These are phyloP conservation scores for Fusarium lateritium DNA, from an alignment of 2,329 filamentous ascomycete genomes.

Conservation along the genomic window DNA sequence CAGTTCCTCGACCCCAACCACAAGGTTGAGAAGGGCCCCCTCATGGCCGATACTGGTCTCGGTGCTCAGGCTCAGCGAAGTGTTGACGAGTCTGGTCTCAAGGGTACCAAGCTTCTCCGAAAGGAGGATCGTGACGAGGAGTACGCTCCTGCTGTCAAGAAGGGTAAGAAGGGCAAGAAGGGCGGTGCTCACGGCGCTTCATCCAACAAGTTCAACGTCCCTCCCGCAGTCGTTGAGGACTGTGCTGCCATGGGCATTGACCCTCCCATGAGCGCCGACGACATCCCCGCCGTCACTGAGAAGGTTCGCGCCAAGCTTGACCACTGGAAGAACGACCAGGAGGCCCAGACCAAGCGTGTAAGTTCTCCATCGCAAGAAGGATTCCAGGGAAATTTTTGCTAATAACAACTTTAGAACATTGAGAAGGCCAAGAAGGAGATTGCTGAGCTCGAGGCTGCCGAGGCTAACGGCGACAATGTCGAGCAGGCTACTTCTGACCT, in stretches of 20 bases:
- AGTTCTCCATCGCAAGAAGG: conserved; percentile 55
- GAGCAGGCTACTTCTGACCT: conserved; percentile 68
- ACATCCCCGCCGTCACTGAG: conserved; percentile 84
- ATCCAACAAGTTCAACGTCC: conserved; percentile 81
- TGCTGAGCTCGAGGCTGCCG: conserved; percentile 80
- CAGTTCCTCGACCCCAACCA: conserved; percentile 89
- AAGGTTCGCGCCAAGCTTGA: conserved; percentile 94
- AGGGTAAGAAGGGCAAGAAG: conserved; percentile 88
- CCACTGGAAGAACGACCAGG: conserved; percentile 93
- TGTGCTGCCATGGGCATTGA: conserved; percentile 87
- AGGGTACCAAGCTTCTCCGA: conserved; percentile 85
- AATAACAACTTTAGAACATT: conserved; percentile 78
- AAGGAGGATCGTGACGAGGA: conserved; percentile 92
- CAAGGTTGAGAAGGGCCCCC: conserved; percentile 75
- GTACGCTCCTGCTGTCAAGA: conserved; percentile 85
- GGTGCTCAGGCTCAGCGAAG: conserved; percentile 85
- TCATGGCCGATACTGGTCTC: conserved; percentile 78
- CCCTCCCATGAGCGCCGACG: conserved; percentile 87
- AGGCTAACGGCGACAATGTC: conserved; percentile 67
- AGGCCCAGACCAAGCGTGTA: conserved; percentile 90
- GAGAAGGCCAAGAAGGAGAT: conserved; percentile 98
- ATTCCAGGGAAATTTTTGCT: conserved; percentile 40
- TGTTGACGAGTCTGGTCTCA: conserved; percentile 86
- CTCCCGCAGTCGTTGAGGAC: conserved; percentile 92
- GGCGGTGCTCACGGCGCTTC: conserved; percentile 64